These are phyloP conservation scores for Xylaria sp. DNA, from an alignment of 2,329 filamentous ascomycete species.

Conservation along the genomic window DNA sequence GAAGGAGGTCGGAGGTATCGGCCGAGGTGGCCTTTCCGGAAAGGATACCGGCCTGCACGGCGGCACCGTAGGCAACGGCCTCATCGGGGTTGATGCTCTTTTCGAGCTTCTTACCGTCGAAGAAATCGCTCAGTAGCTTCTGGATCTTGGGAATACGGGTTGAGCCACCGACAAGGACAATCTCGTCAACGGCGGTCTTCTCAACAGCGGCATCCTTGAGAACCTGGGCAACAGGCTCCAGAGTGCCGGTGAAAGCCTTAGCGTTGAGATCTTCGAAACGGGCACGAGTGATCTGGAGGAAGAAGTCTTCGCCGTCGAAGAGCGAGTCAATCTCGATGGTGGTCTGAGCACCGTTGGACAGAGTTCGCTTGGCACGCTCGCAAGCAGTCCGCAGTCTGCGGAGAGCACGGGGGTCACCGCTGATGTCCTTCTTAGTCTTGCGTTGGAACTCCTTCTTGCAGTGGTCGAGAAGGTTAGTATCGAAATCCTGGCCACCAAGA, in stretches of 20 bases:
- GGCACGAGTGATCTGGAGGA: slow-evolving; percentile 95
- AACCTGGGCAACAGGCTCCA: slow-evolving; percentile 96
- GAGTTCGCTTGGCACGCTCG: slow-evolving; percentile 99
- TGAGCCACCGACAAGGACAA: slow-evolving; percentile 97
- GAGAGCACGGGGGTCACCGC: slow-evolving; percentile 85
- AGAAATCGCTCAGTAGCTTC: slow-evolving; percentile 99
- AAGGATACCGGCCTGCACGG: slow-evolving; percentile 98
- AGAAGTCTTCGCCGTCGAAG: slow-evolving; percentile 98
- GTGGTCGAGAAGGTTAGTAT: slow-evolving; percentile 93
- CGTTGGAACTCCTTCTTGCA: slow-evolving; percentile 95
- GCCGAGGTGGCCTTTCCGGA: slow-evolving; percentile 97
- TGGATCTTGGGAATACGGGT: slow-evolving; percentile 99
- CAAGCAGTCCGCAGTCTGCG: slow-evolving; percentile 97
- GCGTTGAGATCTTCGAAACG: slow-evolving; percentile 99
- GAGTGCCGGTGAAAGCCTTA: slow-evolving; percentile 92
- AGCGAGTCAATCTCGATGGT: slow-evolving; percentile 99
- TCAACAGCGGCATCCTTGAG: slow-evolving; percentile 90
- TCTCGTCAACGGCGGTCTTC: slow-evolving; percentile 95
- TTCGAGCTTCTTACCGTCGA: slow-evolving; percentile 99
- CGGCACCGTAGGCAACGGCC: slow-evolving; percentile 98
- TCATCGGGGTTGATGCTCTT: slow-evolving; percentile 99
- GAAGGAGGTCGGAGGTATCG: slow-evolving; percentile 92
- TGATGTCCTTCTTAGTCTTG: slow-evolving; percentile 73
- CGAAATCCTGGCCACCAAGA: slow-evolving; percentile 95
- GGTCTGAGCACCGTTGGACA: slow-evolving; percentile 97